A percentile compares a stretch with the other conserved stretches of the same genome.
Evolutionary conservation across 2,329 filamentous ascomycete species (phyloP).

Genomic region (Fusarium lateritium): DNA sequence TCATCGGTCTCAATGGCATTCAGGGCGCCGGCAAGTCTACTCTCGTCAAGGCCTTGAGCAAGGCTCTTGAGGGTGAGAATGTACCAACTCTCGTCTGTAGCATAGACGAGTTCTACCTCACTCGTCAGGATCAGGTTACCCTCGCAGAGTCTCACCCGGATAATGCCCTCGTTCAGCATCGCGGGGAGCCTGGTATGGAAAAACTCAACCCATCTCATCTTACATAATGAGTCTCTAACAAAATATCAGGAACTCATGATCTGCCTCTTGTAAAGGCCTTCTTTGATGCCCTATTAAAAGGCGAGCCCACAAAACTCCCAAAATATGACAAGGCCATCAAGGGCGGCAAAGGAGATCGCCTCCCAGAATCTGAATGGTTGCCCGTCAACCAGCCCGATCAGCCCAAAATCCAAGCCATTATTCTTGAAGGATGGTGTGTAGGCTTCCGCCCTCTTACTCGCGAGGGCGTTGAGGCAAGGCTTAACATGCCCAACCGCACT

Average conservation of each 20-base stretch:
- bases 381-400: constrained; percentile 67
- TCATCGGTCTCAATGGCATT: constrained; percentile 91
- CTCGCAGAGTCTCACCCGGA: constrained; percentile 75
- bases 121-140: constrained; percentile 75
- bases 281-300: constrained; percentile 70
- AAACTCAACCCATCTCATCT: neutral
- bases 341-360: constrained; percentile 82
- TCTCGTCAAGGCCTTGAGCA: constrained; percentile 77
- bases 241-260: constrained; percentile 75
- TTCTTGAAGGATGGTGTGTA: constrained; percentile 93
- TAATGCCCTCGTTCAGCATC: constrained; percentile 84
- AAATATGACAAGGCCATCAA: constrained; percentile 88
- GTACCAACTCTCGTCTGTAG: constrained; percentile 80
- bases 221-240: constrained; percentile 12
- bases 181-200: constrained; percentile 79
- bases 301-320: constrained; percentile 72
- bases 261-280: constrained; percentile 73
- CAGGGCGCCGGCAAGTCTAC: constrained; percentile 96
- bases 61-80: constrained; percentile 69
- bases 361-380: constrained; percentile 73
- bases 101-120: constrained; percentile 92
- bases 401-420: constrained; percentile 72
- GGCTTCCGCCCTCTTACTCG: constrained; percentile 79
- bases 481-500: constrained; percentile 65
- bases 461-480: constrained; percentile 65